Percentiles rank a stretch among this genome's conserved stretches.
phyloP scores from a whole-genome alignment of 148 eudicot genomes.

The Rhododendron kiyosumense region DNA sequence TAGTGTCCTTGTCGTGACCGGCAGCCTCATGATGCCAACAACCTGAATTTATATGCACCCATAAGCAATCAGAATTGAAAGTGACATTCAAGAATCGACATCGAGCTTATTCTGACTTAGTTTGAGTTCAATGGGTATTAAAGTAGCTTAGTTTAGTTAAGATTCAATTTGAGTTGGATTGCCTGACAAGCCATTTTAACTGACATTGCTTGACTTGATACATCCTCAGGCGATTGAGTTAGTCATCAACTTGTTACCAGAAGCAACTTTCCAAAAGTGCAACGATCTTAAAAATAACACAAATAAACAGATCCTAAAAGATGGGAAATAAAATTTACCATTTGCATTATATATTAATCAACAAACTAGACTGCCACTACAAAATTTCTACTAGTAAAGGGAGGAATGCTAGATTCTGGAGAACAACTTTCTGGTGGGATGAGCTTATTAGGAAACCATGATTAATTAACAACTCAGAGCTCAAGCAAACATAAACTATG shows the following conservation, averaged over 20 bases:
- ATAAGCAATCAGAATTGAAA: constrained; percentile 20
- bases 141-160: neutral
- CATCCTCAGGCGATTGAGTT: neutral
- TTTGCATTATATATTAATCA: neutral
- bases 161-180: constrained; percentile 1
- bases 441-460: neutral
- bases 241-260: neutral
- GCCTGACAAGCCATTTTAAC: neutral
- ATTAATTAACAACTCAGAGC: neutral
- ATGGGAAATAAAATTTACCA: neutral
- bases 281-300: neutral
- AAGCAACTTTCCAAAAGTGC: neutral
- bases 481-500: neutral
- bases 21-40: constrained; percentile 27
- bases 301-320: neutral
- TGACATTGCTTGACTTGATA: neutral
- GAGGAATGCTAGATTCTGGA: neutral
- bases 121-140: neutral
- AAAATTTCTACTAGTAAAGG: neutral
- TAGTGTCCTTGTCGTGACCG: constrained; percentile 21
- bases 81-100: neutral
- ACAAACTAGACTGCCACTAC: neutral
- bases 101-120: neutral
- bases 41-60: constrained; percentile 43
- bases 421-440: neutral